Base-by-base conservation (phyloP, 2,329 filamentous ascomycete genomes). In the Diaporthe citrichinensis region DNA sequence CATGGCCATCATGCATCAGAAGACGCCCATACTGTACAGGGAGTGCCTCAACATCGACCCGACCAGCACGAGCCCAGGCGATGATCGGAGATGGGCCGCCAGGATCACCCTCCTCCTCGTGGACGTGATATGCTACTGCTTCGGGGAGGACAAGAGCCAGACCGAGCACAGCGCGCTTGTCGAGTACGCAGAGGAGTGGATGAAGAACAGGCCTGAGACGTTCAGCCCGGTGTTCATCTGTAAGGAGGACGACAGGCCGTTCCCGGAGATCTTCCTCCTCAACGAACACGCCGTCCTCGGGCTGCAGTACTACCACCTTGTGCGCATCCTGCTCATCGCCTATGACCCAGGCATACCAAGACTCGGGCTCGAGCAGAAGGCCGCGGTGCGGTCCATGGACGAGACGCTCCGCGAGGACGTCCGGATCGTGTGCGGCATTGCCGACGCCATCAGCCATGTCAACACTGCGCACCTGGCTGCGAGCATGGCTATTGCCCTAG, bases 261-360 rank as follows among this genome's bases (percentile, higher is more conserved):
- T 81, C 44, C 80, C 80, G 0, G 78, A 80, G 23, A 79, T 81
- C 31, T 80, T 78, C 76, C 72, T 81, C 1, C 72, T 81, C 17
- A 80, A 78, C 20, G 78, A 81, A 1, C 74, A 77, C 17, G 78
- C 79, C 20, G 80, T 78, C 3, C 78, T 77, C 0, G 80, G 79
- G 1, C 71, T 80, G 46, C 80, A 81, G 74, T 81, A 80, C n/a
- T 81, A 81, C 28, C 79, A 81, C 39, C 78, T 81, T 9, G 75
- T 77, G 9, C 78, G 80, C n/a, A 80, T 81, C n/a, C 73, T 81
- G 20, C 76, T 81, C 2, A 71, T 79, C 1, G 78, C 78, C 5
- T 77, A 81, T 59, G 78, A 81, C 67, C 80, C 80, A 0, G 76
- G 78, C 20, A 76, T 81, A 3, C 80, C 80, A 14, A 76, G 77